Conservation (phyloP, 2,329 filamentous ascomycete species). For the Ceratocystiopsis brevicomis region DNA sequence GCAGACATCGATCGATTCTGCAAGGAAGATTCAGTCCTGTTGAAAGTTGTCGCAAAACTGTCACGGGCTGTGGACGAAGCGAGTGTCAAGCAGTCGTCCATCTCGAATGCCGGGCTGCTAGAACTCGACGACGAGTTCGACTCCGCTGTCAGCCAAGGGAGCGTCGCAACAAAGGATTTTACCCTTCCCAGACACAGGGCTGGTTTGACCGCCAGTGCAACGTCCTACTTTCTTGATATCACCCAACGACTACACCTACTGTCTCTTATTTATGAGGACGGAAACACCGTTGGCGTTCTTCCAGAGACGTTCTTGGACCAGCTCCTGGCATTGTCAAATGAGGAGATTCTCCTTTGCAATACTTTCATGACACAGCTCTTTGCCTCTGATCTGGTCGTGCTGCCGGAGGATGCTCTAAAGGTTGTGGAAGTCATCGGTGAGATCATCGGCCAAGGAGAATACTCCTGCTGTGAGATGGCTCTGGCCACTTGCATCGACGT, state of each 20-base stretch:
- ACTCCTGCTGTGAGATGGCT: conserved; percentile 57
- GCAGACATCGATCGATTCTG: conserved; percentile 19
- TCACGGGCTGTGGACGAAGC: conserved; percentile 17
- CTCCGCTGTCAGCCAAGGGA: conserved; percentile 34
- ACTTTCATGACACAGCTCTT: conserved; percentile 32
- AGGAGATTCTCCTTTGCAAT: conserved; percentile 34
- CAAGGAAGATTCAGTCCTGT: conserved; percentile 21
- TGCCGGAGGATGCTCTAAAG: conserved; percentile 24
- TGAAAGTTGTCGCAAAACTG: conserved; percentile 24
- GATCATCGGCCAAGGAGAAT: conserved; percentile 36
- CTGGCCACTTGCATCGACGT: conserved; percentile 48
- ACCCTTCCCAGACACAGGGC: conserved; percentile 28
- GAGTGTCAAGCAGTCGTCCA: conserved; percentile 15
- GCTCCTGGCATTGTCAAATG: conserved; percentile 28
- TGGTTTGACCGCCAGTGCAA: conserved; percentile 21
- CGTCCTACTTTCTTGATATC: conserved; percentile 30
- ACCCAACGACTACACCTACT: conserved; percentile 27
- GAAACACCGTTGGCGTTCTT: conserved; percentile 27
- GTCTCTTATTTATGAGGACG: conserved; percentile 22
- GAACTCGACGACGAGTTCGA: conserved; percentile 48
- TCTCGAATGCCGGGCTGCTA: conserved; percentile 34
- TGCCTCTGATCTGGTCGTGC: conserved; percentile 31
- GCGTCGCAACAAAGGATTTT: conserved; percentile 17
- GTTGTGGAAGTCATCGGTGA: conserved; percentile 32
- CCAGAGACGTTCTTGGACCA: conserved; percentile 30